phyloP scores from a whole-genome alignment of 2,329 filamentous ascomycete genomes.

The Furcasterigmium sp. region DNA sequence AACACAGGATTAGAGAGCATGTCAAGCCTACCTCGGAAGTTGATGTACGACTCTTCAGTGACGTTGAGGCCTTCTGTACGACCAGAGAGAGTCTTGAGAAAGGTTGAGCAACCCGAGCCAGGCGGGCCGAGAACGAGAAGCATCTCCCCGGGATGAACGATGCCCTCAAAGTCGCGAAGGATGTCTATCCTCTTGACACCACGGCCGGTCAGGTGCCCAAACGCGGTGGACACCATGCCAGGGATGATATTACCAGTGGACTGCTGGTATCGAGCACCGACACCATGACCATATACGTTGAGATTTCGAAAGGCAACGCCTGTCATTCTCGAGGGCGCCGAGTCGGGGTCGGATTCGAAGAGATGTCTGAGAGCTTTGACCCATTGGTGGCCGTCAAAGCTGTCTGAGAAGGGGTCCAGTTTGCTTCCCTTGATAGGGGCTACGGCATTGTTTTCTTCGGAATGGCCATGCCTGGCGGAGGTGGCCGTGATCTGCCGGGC shows the following conservation, averaged over 20 bases:
- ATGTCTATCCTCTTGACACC: constrained; percentile 15
- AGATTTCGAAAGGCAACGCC: constrained; percentile 21
- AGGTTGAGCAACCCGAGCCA: constrained; percentile 57
- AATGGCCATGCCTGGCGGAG: constrained; percentile 1
- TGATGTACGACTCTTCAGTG: constrained; percentile 15
- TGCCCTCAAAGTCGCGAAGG: constrained; percentile 20
- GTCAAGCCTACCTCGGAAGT: constrained; percentile 8
- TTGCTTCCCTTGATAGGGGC: constrained; percentile 7
- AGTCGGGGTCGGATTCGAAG: constrained; percentile 16
- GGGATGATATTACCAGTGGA: constrained; percentile 16
- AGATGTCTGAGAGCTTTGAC: constrained; percentile 18
- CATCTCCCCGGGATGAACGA: constrained; percentile 43
- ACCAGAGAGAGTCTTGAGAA: constrained; percentile 49
- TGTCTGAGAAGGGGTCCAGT: constrained; percentile 18
- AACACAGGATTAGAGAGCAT: neutral
- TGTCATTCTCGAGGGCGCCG: constrained; percentile 16
- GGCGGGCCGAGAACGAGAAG: constrained; percentile 55
- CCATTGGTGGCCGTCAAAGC: constrained; percentile 20
- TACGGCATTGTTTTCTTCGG: constrained; percentile 5
- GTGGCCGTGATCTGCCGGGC: constrained; percentile 7
- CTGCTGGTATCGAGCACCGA: constrained; percentile 17
- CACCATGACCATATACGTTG: constrained; percentile 20
- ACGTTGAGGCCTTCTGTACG: constrained; percentile 17
- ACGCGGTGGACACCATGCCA: constrained; percentile 7
- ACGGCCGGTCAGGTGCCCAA: constrained; percentile 3